A percentile compares a stretch with the other conserved stretches of the same genome.
Evolutionary conservation across 139 green algal species (phyloP).

Genomic region (Tetradesmus obliquus): DNA sequence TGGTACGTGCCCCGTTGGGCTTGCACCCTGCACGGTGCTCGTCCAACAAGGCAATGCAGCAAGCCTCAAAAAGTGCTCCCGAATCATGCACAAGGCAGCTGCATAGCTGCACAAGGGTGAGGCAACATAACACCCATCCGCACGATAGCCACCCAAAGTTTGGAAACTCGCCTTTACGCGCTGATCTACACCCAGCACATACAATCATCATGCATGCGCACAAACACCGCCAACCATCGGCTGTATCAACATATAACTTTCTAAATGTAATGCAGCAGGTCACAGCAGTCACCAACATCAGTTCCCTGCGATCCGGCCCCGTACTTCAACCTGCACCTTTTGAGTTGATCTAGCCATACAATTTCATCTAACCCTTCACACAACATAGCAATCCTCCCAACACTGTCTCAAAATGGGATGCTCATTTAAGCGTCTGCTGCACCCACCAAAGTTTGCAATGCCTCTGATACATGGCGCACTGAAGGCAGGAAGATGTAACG

Average conservation of each 20-base stretch:
- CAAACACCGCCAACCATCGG: no score
- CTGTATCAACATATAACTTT: no score
- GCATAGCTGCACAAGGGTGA: background rate
- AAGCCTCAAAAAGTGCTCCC: background rate
- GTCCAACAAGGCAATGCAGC: background rate
- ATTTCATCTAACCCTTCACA: no score
- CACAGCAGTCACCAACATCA: no score
- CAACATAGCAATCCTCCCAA: no score
- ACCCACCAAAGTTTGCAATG: background rate
- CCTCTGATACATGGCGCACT: constrained; percentile 36
- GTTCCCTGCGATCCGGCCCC: no score
- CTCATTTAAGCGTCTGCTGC: background rate
- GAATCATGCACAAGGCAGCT: background rate
- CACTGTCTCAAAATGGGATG: background rate
- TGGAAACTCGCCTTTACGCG: background rate
- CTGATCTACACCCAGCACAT: background rate
- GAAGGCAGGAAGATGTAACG: constrained; percentile 37
- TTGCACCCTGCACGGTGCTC: background rate
- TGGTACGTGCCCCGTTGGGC: background rate
- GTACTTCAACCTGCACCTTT: no score
- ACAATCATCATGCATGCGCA: background rate
- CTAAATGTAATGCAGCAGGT: no score
- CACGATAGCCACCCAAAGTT: background rate
- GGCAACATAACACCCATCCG: background rate
- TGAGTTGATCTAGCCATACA: no score